Evolutionary conservation across 495 filamentous ascomycete genomes (phyloP).

Genomic region (Neurospora sp.): DNA sequence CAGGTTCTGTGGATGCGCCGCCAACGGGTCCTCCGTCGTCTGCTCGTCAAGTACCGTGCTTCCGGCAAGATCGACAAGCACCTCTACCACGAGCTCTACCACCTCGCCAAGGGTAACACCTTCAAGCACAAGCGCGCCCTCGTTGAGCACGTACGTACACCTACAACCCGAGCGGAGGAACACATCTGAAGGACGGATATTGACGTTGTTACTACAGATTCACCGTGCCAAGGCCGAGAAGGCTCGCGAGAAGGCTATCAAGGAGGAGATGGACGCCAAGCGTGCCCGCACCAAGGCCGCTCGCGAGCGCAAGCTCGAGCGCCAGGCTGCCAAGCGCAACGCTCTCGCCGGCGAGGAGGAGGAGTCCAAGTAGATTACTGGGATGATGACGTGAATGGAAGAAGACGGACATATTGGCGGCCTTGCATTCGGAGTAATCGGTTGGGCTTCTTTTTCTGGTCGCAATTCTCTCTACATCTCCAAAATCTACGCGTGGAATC

Average conservation of each 20-base stretch:
- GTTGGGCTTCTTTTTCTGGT: conserved; percentile 43
- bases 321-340: conserved; percentile 79
- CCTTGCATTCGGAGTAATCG: conserved; percentile 47
- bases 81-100: conserved; percentile 99
- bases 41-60: conserved; percentile 98
- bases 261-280: conserved; percentile 99
- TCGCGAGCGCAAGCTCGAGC: conserved; percentile 89
- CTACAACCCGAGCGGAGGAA: neutral
- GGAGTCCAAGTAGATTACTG: conserved; percentile 40
- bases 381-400: conserved; percentile 25
- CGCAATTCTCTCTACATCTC: conserved; percentile 33
- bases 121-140: conserved; percentile 99
- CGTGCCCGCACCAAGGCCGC: conserved; percentile 99
- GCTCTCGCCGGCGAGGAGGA: conserved; percentile 66
- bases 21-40: conserved; percentile 95
- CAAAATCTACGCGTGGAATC: conserved; percentile 20
- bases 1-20: conserved; percentile 99
- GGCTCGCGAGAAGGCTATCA: conserved; percentile 81
- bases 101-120: conserved; percentile 99
- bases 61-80: conserved; percentile 99
- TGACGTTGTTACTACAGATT: conserved; percentile 51
- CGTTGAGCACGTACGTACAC: conserved; percentile 90
- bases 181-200: neutral
- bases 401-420: conserved; percentile 33
- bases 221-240: conserved; percentile 99